Evolutionary conservation across 176 grass and related monocot species (phyloP).

Genomic region (Carex scoparia): DNA sequence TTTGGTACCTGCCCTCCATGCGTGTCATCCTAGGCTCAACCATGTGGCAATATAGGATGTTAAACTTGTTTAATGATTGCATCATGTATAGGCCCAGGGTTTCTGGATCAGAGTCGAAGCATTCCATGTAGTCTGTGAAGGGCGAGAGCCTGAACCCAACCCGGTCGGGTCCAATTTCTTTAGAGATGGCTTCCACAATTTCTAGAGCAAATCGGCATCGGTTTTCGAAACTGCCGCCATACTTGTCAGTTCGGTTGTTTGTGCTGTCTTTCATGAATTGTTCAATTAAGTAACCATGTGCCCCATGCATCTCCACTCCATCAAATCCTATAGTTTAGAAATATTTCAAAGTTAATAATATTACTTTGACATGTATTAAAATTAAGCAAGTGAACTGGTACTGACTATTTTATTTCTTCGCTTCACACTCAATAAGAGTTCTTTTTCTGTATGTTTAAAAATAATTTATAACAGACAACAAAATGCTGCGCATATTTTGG

Average conservation of each 20-base stretch:
- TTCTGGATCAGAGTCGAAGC: conserved; percentile 42
- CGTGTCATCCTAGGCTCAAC: conserved; percentile 33
- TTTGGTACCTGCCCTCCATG: conserved; percentile 11
- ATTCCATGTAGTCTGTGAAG: conserved; percentile 33
- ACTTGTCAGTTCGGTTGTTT: conserved; percentile 45
- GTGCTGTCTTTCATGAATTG: conserved; percentile 59
- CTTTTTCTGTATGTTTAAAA: too few relatives aligned
- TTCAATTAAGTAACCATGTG: conserved; percentile 46
- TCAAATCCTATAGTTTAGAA: conserved; percentile 34
- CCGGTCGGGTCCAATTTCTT: conserved; percentile 23
- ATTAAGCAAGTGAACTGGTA: neutral
- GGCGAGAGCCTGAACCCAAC: conserved; percentile 28
- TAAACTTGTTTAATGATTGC: conserved; percentile 26
- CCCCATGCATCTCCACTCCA: conserved; percentile 52
- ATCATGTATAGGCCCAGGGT: conserved; percentile 28
- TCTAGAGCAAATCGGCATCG: conserved; percentile 47
- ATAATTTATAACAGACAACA: too few relatives aligned
- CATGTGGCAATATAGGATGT: conserved; percentile 33
- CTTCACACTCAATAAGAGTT: too few relatives aligned
- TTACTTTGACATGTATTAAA: neutral
- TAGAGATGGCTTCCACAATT: conserved; percentile 22
- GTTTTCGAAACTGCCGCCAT: conserved; percentile 33
- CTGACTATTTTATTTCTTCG: too few relatives aligned
- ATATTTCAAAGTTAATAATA: neutral
- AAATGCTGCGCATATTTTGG: neutral